Base-by-base conservation (phyloP, 2,329 filamentous ascomycete species). In the Phyllachora maydis region DNA sequence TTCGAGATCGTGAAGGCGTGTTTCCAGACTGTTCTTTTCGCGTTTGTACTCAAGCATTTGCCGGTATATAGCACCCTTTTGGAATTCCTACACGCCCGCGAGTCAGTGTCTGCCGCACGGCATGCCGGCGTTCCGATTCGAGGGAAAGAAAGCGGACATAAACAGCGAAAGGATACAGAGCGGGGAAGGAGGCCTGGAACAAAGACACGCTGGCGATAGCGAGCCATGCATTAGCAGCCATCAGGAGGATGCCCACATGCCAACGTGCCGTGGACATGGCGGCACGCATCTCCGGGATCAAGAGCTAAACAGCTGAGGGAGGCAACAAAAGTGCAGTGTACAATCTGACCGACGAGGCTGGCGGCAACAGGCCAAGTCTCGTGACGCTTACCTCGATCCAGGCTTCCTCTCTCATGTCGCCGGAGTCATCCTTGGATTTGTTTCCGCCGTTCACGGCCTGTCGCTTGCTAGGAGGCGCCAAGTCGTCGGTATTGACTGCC, bases 31-130 rank as follows among this genome's bases (percentile, higher is more conserved):
- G 28, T 64, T 60, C 44, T 82, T 83, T 45, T 91, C 81, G 37
- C 88, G 72, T 52, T 91, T 92, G 50, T 91, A 93, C 50, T 95
- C 88, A 43, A 82, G 78, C 82, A 98, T 92, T 52, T 93, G 85
- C 28, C 90, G 79, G 40, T 78, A 74, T 45, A 98, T 92, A 33
- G 88, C 88, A 55, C 92, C 88, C 54, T 95, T 98, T 52, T 85
- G 77, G 41, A 76, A 88, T 43, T 75, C 69, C 81, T 90, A 49
- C 30, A 42, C 35, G 22, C 47, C 43, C 41, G 39, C 41, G 38
- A 36, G 40, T 47, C 45, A 52, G 41, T 37, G 6, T 5, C 20
- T 6, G n/a, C n/a, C n/a, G n/a, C n/a, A n/a, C n/a, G n/a, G n/a
- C n/a, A n/a, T n/a, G n/a, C n/a, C n/a, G n/a, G n/a, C n/a, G n/a